Conservation (phyloP, 306 rosid species). For the Sindora glabra region DNA sequence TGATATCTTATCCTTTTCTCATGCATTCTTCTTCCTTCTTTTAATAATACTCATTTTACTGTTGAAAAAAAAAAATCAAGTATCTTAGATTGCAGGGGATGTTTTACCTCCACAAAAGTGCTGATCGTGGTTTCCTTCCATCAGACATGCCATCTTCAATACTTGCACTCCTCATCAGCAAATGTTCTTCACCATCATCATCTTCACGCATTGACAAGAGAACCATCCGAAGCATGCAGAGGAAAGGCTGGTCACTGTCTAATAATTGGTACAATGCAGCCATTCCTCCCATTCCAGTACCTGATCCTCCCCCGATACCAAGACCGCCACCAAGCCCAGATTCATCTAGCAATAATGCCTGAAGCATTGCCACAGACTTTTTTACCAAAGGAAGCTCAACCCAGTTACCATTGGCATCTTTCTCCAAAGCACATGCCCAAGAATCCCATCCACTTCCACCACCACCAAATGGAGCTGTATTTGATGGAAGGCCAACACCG, state of each 20-base stretch:
- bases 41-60: too few species aligned
- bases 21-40: too few species aligned
- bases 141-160: constrained; percentile 47
- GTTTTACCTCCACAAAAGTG: constrained; percentile 83
- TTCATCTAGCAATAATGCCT: constrained; percentile 84
- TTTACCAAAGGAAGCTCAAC: constrained; percentile 83
- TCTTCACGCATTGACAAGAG: constrained; percentile 97
- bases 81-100: too few species aligned
- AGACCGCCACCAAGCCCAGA: constrained; percentile 98
- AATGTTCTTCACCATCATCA: constrained; percentile 60
- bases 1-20: too few species aligned
- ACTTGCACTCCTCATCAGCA: constrained; percentile 38
- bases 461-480: constrained; percentile 56
- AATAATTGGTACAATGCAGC: constrained; percentile 80
- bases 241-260: constrained; percentile 98
- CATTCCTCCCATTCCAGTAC: constrained; percentile 99
- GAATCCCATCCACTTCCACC: constrained; percentile 88
- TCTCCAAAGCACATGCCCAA: constrained; percentile 79
- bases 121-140: constrained; percentile 67
- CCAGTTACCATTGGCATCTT: constrained; percentile 79
- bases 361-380: constrained; percentile 92
- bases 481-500: constrained; percentile 86
- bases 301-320: constrained; percentile 98
- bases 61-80: too few species aligned
- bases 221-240: constrained; percentile 97